phyloP scores from a whole-genome alignment of 371 early-diverging fungal species.

The Syncephalastrum racemosum region DNA sequence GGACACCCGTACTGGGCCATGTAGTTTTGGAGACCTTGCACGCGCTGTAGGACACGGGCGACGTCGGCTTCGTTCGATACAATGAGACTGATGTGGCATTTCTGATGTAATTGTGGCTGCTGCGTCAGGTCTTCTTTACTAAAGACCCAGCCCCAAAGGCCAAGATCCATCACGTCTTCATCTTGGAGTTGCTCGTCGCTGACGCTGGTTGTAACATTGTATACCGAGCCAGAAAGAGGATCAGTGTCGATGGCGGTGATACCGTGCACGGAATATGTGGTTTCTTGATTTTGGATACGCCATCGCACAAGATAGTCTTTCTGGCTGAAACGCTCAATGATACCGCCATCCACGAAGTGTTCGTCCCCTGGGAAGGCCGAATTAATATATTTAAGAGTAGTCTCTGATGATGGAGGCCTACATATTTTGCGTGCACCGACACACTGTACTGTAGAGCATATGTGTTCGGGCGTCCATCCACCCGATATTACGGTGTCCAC shows the following conservation, averaged over 20 bases:
- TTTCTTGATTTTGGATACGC: constrained; percentile 11
- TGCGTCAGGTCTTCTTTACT: not conserved
- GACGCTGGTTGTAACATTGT: constrained; percentile 49
- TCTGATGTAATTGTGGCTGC: not conserved
- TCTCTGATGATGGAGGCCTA: constrained; percentile 8
- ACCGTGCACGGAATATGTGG: constrained; percentile 14
- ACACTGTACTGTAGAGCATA: constrained; percentile 41
- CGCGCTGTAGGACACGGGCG: not conserved
- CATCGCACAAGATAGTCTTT: constrained; percentile 54
- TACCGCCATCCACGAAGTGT: constrained; percentile 45
- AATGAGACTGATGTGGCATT: not conserved
- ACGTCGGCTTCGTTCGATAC: not conserved
- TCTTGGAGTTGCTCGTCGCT: constrained; percentile 34
- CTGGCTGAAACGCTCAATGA: constrained; percentile 54
- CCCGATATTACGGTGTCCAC: constrained; percentile 49
- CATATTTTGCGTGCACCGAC: constrained; percentile 44
- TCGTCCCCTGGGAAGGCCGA: constrained; percentile 44
- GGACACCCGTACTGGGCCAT: constrained; percentile 52
- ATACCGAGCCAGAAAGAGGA: constrained; percentile 48
- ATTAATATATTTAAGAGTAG: not conserved
- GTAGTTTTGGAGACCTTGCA: constrained; percentile 22
- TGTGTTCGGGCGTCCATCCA: constrained; percentile 55
- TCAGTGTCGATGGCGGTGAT: constrained; percentile 58
- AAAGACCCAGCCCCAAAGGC: constrained; percentile 57
- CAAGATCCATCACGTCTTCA: constrained; percentile 34